Percentiles rank a stretch among this genome's conserved stretches.
Conservation (phyloP, 2,329 filamentous ascomycete genomes). For the Alternaria hordeiaustralica region DNA sequence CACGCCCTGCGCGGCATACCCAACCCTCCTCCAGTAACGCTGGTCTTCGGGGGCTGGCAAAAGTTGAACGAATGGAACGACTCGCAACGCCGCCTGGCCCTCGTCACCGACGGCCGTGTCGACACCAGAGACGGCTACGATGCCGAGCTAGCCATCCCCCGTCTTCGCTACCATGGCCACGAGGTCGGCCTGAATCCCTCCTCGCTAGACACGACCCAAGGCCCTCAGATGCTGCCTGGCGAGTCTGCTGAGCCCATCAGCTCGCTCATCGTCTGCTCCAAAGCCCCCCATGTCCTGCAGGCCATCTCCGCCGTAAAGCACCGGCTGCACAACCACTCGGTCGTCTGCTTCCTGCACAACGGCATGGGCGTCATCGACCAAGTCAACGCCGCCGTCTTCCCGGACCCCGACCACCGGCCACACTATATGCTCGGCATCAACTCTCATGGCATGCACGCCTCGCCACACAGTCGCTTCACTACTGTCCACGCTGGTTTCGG, state of each 20-base stretch:
- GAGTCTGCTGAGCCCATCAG: slow-evolving; percentile 62
- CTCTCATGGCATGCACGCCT: slow-evolving; percentile 62
- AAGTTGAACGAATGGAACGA: slow-evolving; percentile 57
- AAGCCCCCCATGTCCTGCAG: slow-evolving; percentile 71
- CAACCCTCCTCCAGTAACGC: slow-evolving; percentile 73
- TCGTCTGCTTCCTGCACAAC: slow-evolving; percentile 78
- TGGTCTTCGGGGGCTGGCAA: slow-evolving; percentile 71
- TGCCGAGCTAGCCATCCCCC: slow-evolving; percentile 51
- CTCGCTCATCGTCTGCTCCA: slow-evolving; percentile 80
- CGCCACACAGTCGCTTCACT: slow-evolving; percentile 56
- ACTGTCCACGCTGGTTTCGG: slow-evolving; percentile 66
- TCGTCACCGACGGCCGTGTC: slow-evolving; percentile 54
- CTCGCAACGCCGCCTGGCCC: slow-evolving; percentile 51
- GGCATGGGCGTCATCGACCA: slow-evolving; percentile 85
- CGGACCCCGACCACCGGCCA: slow-evolving; percentile 69
- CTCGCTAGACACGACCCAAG: slow-evolving; percentile 11
- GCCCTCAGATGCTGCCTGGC: slow-evolving; percentile 18
- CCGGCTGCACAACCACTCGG: slow-evolving; percentile 71
- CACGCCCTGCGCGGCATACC: slow-evolving; percentile 69
- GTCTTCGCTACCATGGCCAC: slow-evolving; percentile 48
- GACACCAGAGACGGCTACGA: slow-evolving; percentile 53
- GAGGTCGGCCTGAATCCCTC: slow-evolving; percentile 29
- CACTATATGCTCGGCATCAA: slow-evolving; percentile 76
- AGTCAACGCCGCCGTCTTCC: slow-evolving; percentile 74
- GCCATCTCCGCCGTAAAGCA: slow-evolving; percentile 71